Evolutionary conservation across 805 yeast genomes (phyloP).

Genomic region (Metschnikowia drakensbergensis): DNA sequence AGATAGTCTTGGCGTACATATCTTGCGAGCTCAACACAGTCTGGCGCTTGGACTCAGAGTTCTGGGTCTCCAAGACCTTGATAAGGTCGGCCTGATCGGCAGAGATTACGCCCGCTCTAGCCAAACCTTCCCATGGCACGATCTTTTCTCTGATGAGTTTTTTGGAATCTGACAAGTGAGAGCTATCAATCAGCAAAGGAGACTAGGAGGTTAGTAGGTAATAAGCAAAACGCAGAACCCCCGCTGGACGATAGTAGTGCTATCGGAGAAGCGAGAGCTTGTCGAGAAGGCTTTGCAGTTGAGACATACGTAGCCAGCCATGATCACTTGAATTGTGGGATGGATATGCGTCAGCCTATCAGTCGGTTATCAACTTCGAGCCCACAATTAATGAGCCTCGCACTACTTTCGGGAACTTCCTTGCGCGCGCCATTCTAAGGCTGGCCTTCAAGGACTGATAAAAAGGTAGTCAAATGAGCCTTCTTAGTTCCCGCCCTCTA

Average conservation of each 20-base stretch:
- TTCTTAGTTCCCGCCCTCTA: neutral
- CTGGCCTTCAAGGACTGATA: too few relatives aligned
- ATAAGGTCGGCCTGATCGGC: constrained; percentile 63
- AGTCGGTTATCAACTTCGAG: constrained; percentile 5
- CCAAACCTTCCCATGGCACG: constrained; percentile 89
- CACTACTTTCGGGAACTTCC: constrained; percentile 3
- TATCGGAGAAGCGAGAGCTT: neutral
- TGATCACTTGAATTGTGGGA: constrained; percentile 1
- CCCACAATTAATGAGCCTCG: neutral
- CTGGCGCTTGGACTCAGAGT: constrained; percentile 38
- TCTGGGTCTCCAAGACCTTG: constrained; percentile 50
- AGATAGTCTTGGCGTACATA: constrained; percentile 51
- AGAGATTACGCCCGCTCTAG: constrained; percentile 65
- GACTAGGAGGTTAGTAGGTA: constrained; percentile 18
- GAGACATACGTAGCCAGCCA: constrained; percentile 7
- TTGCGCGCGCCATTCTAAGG: neutral
- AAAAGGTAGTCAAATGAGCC: too few relatives aligned
- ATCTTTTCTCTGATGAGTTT: constrained; percentile 71
- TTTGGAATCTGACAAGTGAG: constrained; percentile 60
- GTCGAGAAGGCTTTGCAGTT: neutral
- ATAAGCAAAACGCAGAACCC: neutral
- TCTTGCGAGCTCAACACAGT: constrained; percentile 44
- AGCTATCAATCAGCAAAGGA: constrained; percentile 55
- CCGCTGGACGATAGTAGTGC: neutral
- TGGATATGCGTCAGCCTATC: constrained; percentile 1